phyloP scores from a whole-genome alignment of 305 asterid species.

The Rubia balearica region DNA sequence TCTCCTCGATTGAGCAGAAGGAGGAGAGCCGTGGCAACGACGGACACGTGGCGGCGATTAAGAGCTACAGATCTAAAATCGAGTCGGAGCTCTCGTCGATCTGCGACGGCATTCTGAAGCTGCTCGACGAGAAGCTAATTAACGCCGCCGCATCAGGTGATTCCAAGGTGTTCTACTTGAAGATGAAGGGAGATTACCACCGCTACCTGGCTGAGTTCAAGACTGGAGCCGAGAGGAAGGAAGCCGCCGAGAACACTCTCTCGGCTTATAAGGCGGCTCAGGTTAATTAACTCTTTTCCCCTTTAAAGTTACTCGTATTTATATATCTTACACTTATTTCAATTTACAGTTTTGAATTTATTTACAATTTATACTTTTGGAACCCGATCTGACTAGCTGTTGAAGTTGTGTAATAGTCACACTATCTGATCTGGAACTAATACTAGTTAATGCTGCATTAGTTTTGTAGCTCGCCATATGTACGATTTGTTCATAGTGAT shows the following conservation, averaged over 20 bases:
- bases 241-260: constrained; percentile 92
- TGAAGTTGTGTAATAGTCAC: background rate
- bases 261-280: constrained; percentile 82
- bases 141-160: constrained; percentile 56
- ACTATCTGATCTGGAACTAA: background rate
- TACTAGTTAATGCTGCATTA: background rate
- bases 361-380: background rate
- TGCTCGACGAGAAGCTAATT: constrained; percentile 68
- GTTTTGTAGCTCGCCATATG: background rate
- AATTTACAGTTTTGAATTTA: background rate
- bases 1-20: constrained; percentile 78
- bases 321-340: background rate
- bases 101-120: constrained; percentile 67
- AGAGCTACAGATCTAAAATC: constrained; percentile 73
- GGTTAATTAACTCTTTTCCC: constrained; percentile 27
- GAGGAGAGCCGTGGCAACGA: constrained; percentile 85
- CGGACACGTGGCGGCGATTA: constrained; percentile 51
- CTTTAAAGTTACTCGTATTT: background rate
- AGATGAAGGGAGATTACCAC: constrained; percentile 89
- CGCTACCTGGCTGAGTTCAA: constrained; percentile 86
- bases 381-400: constrained; percentile 3
- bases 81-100: constrained; percentile 64
- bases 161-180: constrained; percentile 82
- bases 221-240: constrained; percentile 64
- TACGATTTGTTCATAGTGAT: background rate